Base-by-base conservation (phyloP, 352 stramenopile species). In the Poterioochromonas sp. region DNA sequence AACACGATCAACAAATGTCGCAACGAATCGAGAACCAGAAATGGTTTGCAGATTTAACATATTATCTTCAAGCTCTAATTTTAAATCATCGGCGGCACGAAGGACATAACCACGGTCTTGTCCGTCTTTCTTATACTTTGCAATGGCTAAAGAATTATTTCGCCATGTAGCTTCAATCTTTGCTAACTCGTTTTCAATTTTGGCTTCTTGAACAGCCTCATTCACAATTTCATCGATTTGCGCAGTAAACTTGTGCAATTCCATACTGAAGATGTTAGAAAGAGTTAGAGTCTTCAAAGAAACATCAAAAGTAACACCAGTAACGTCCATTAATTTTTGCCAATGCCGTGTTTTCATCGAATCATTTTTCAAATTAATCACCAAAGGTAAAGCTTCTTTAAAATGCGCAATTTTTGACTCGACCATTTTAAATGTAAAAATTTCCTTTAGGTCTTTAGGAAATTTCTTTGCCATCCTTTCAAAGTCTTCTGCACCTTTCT, bases 151-250 rank as follows among this genome's bases (percentile, higher is more conserved):
- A 43, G 94, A 85, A 82, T 98, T 98, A 83, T 96, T 91, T 73
- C 96, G 90, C 0, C 88, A 89, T 74, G 93, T 87, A 93, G 94
- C 98, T n/a, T 93, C 90, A 37, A 86, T 87, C 20, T 91, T 88
- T 76, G 98, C 94, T 12, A 83, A 85, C 3, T 98, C 85, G 71
- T 96, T 90, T 18, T 95, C 83, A 79, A 98, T 92, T 76, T 98
- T 98, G 81, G 97, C 97, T 11, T 97, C 84, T 83, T 99, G 94
- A 77, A 98, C 94, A 0, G 95, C 95, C 22, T 93, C 92, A 73
- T 98, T 93, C 0, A 93, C 98, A 43, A 98, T 93, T 83, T 98
- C 94, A 86, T 98, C 92, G 60, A 99, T 97, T n/a, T 98, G 91
- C 22, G 93, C 89, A 35, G 41, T 74, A 34, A 74, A 74, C 1